Evolutionary conservation across 2,329 filamentous ascomycete species (phyloP), one percentile per base, ranked within the genome.

Genomic region (Fulvia fulva): DNA sequence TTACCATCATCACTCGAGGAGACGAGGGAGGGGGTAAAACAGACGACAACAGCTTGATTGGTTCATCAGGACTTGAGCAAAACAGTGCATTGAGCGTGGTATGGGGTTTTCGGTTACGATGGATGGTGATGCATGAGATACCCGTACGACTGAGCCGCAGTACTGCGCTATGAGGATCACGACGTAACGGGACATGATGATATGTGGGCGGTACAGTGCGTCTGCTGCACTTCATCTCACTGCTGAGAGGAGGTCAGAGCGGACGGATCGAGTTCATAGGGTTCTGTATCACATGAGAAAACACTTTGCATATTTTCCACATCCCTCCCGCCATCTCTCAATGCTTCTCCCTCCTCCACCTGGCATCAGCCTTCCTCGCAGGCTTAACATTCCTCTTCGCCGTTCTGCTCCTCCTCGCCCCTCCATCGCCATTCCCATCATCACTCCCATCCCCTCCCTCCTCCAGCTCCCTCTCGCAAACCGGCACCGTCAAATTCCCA

Each of bases 401-500:
- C 21, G 32, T 50, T 8, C 19, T 51, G 19, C 25, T 22, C 23
- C 41, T 44, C 41, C 41, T 44, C 16, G 41, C 21, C 11, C 21
- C 41, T 44, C 41, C 21, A n/a, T 16, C n/a, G 21, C 23, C 16
- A 44, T n/a, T 57, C 37, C 34, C 30, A 55, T 7, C 55, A 54
- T 51, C 19, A 51, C 37, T 19, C 30, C 55, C 46, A 49, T 63
- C 47, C 28, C 43, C 51, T 44, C 56, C 60, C 32, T 58, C 44
- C 32, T 58, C 56, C 12, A 51, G 25, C 14, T 43, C 46, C 52
- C 41, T 37, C 26, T 63, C 65, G 51, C 65, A 67, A 1, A 86
- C 75, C 0, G 86, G 85, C 25, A 80, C 74, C 63, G 70, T 77
- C 57, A 88, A 70, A 64, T 78, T 73, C 65, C 79, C 76, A 12